Evolutionary conservation across 2,329 filamentous ascomycete genomes (phyloP).

Genomic region (Penicillium sp.): DNA sequence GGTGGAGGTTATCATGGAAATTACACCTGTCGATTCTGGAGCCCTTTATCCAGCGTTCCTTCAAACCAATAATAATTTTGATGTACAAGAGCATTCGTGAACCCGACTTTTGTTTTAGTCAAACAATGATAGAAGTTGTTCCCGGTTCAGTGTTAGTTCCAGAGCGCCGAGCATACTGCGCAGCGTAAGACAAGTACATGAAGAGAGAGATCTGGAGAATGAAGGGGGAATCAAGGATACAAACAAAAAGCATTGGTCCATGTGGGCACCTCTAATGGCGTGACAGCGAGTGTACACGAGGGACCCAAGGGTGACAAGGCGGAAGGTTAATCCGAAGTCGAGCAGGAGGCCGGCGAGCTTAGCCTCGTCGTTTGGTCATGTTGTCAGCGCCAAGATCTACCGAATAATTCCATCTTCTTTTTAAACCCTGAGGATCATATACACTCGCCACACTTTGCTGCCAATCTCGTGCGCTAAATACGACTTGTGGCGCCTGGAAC

Average conservation of each 20-base stretch:
- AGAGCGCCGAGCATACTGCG: background rate
- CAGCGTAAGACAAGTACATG: background rate
- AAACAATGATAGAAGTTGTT: background rate
- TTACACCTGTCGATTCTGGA: background rate
- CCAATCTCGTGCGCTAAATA: conserved; percentile 48
- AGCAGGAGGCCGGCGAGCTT: background rate
- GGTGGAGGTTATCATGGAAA: background rate
- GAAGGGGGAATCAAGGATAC: background rate
- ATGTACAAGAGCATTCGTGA: conserved; percentile 6
- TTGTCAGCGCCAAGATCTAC: conserved; percentile 32
- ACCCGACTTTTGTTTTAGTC: conserved; percentile 1
- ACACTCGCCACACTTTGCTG: conserved; percentile 50
- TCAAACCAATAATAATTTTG: background rate
- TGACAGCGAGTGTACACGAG: background rate
- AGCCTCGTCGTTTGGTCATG: conserved; percentile 34
- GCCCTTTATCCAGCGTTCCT: background rate
- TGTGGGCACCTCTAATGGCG: background rate
- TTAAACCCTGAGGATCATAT: conserved; percentile 46
- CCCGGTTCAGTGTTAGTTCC: background rate
- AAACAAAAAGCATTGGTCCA: background rate
- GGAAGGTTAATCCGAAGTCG: background rate
- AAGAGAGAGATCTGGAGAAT: background rate
- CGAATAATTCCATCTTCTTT: conserved; percentile 45
- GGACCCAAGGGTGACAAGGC: background rate
- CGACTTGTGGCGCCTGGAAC: conserved; percentile 33